Conservation (phyloP, 192 early-diverging fungal genomes). For the Thamnidium elegans region DNA sequence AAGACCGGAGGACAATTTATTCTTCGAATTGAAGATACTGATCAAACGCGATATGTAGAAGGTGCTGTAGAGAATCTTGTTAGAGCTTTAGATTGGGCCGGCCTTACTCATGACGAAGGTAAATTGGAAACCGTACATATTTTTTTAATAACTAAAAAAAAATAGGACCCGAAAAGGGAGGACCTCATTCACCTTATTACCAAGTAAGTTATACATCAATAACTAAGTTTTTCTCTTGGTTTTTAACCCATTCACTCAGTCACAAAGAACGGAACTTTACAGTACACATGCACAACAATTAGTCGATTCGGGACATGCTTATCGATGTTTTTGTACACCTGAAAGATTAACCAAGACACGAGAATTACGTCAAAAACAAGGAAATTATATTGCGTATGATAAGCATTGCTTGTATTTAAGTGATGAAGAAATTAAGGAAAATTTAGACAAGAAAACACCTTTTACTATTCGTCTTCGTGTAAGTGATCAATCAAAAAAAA, state of each 20-base stretch:
- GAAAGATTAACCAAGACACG: slow-evolving; percentile 65
- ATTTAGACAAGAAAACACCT: slow-evolving; percentile 51
- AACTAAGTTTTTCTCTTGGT: not conserved
- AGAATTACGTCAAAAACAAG: slow-evolving; percentile 49
- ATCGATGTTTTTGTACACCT: slow-evolving; percentile 85
- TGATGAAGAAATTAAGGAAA: slow-evolving; percentile 59
- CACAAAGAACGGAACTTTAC: slow-evolving; percentile 73
- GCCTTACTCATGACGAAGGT: slow-evolving; percentile 75
- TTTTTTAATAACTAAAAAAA: too few species aligned
- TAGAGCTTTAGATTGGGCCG: slow-evolving; percentile 68
- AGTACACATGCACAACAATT: slow-evolving; percentile 61
- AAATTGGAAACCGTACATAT: not conserved
- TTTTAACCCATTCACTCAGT: slow-evolving; percentile 40
- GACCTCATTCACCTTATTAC: slow-evolving; percentile 60
- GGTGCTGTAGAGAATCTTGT: slow-evolving; percentile 72
- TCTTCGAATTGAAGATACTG: slow-evolving; percentile 93
- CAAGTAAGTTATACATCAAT: slow-evolving; percentile 44
- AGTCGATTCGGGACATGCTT: slow-evolving; percentile 68
- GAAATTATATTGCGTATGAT: slow-evolving; percentile 71
- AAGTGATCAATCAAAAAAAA: slow-evolving; percentile 6
- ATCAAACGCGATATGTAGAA: slow-evolving; percentile 69
- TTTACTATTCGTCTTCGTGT: slow-evolving; percentile 75
- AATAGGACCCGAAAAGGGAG: slow-evolving; percentile 56
- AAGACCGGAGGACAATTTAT: slow-evolving; percentile 73
- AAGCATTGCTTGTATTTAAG: slow-evolving; percentile 71